Conservation (phyloP, 1,284 basidiomycete species). For the Somion occarium region DNA sequence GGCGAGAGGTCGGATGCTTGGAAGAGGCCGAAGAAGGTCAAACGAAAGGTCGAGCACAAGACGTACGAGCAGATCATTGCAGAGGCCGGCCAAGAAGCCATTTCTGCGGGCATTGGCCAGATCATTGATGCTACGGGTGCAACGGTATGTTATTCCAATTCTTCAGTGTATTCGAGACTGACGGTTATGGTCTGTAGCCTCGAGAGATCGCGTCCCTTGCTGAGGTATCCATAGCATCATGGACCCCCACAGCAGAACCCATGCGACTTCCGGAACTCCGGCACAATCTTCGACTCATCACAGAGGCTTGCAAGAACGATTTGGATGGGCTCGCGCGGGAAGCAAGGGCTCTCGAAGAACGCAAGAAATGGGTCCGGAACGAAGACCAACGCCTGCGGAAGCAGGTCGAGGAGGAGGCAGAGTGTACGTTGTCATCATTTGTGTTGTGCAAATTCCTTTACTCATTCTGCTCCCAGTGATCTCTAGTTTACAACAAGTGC, state of each 20-base stretch:
- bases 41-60: constrained; percentile 85
- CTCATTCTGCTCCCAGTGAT: constrained; percentile 50
- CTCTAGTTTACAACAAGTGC: constrained; percentile 68
- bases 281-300: constrained; percentile 89
- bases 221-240: constrained; percentile 72
- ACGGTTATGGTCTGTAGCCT: constrained; percentile 41
- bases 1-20: constrained; percentile 66
- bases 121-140: constrained; percentile 95
- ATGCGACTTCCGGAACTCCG: constrained; percentile 92
- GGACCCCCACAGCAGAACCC: constrained; percentile 82
- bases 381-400: constrained; percentile 69
- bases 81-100: constrained; percentile 64
- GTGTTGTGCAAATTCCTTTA: constrained; percentile 11
- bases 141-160: constrained; percentile 45
- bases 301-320: constrained; percentile 76
- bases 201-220: constrained; percentile 81
- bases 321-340: constrained; percentile 87
- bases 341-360: constrained; percentile 78
- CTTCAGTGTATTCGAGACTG: neutral
- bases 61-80: constrained; percentile 93
- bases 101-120: constrained; percentile 62
- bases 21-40: constrained; percentile 82
- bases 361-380: constrained; percentile 68
- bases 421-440: constrained; percentile 44
- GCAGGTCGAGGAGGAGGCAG: constrained; percentile 69